Evolutionary conservation across 2,329 filamentous ascomycete genomes (phyloP), one percentile per base, ranked within the genome.

Genomic region (Grosmannia serpens): DNA sequence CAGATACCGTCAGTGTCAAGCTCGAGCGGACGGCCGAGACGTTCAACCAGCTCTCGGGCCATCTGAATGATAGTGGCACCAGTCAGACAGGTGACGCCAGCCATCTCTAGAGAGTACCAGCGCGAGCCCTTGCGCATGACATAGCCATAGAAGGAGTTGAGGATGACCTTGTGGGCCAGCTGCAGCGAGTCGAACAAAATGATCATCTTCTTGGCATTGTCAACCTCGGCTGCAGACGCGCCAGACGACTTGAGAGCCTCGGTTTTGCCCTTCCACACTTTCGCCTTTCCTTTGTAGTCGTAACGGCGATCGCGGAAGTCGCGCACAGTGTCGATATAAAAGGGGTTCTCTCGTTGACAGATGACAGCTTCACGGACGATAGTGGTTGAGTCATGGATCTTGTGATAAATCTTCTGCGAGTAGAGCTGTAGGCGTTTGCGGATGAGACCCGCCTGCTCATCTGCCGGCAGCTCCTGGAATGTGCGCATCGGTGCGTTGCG

Each of bases 101-200:
- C 94, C 94, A 99, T 99, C 70, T 99, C 94, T 82, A 99, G 86
- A 22, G 94, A 99, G 70, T 99, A 99, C 94, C 94, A 99, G 58
- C 94, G 85, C 44, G 94, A 99, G 38, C 94, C 94, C 70, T 99
- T 99, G 75, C 94, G 82, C 94, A 99, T 99, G 70, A 97, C 94
- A 69, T 99, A 99, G 63, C 94, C 94, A 66, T 99, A 99, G 76
- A 99, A 99, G 58, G 91, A 96, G 76, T 99, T 99, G 58, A 99
- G 72, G 79, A 99, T 99, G 75, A 99, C 94, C 71, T 99, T 99
- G 77, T 99, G 94, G 0, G 94, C 94, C 66, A 99, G 78, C 71
- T 99, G 95, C 59, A 99, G 77, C 0, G 94, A 99, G 70, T 99
- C 94, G 70, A 89, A 99, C 5, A 99, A 75, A 53, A 97, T 80